Percentiles rank a stretch among this genome's conserved stretches.
Conservation (phyloP, 352 stramenopile species). For the Phytopythium sindhum region DNA sequence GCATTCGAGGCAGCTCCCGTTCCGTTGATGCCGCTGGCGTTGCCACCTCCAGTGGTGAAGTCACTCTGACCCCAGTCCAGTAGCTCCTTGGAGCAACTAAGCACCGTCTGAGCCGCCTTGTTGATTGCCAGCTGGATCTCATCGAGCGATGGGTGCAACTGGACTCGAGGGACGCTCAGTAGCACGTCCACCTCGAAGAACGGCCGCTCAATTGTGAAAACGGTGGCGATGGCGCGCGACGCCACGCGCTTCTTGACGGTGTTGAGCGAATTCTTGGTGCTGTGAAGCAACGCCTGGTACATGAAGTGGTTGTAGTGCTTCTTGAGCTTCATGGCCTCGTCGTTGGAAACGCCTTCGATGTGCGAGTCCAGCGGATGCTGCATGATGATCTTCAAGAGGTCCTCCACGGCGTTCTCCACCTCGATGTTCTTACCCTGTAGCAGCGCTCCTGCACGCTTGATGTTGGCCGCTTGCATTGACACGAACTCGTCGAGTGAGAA, state of each 20-base stretch:
- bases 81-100: conserved; percentile 96
- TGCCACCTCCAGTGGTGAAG: conserved; percentile 22
- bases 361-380: conserved; percentile 95
- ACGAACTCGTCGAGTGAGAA: conserved; percentile 99
- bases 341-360: conserved; percentile 90
- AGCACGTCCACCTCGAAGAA: conserved; percentile 99
- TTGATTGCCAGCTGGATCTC: conserved; percentile 99
- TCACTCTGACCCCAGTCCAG: conserved; percentile 92
- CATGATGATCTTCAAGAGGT: conserved; percentile 96
- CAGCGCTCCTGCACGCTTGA: conserved; percentile 86
- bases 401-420: conserved; percentile 97
- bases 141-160: conserved; percentile 94
- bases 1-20: conserved; percentile 15
- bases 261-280: conserved; percentile 98
- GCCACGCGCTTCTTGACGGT: conserved; percentile 97
- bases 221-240: conserved; percentile 82
- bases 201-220: conserved; percentile 91
- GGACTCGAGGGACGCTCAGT: conserved; percentile 91
- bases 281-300: conserved; percentile 97
- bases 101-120: conserved; percentile 94
- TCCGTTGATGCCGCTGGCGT: conserved; percentile 6
- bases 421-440: conserved; percentile 98
- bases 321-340: conserved; percentile 95
- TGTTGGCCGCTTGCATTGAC: conserved; percentile 95
- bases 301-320: conserved; percentile 99